Conservation (phyloP, 768 basidiomycete genomes). For the Auriscalpium vulgare region DNA sequence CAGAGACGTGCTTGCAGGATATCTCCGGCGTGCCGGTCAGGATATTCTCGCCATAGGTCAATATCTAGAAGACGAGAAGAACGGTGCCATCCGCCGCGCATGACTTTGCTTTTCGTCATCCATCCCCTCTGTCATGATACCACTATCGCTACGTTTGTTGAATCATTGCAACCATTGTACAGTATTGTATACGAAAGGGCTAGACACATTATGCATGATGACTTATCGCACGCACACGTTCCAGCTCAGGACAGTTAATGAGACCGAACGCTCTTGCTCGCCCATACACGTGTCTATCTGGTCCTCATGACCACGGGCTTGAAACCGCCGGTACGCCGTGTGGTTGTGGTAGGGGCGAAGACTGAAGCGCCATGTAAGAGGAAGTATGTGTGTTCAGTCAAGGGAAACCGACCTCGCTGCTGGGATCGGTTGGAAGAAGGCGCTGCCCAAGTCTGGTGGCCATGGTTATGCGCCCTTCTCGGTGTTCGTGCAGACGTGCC, state of each 20-base stretch:
- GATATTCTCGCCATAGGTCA: conserved; percentile 83
- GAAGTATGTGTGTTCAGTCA: not conserved
- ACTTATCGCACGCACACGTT: no score
- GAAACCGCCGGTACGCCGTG: not conserved
- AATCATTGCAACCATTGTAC: no score
- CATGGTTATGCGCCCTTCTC: not conserved
- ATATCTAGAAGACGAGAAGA: conserved; percentile 79
- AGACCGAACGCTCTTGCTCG: no score
- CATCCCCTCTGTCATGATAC: not conserved
- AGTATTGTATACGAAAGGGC: no score
- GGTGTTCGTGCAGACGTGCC: not conserved
- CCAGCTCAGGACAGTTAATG: no score
- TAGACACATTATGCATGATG: no score
- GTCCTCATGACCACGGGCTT: not conserved
- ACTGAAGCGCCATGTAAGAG: not conserved
- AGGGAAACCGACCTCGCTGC: not conserved
- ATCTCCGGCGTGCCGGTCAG: conserved; percentile 66
- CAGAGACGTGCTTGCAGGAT: conserved; percentile 55
- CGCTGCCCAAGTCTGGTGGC: not conserved
- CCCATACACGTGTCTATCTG: no score
- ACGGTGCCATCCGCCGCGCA: conserved; percentile 44
- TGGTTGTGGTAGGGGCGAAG: not conserved
- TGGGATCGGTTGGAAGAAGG: not conserved
- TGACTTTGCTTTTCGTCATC: conserved; percentile 14
- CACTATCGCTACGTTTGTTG: no score